Percentiles rank a stretch among this genome's conserved stretches.
phyloP scores from a whole-genome alignment of 345 rosid species.

The Hibiscus tridactylites region DNA sequence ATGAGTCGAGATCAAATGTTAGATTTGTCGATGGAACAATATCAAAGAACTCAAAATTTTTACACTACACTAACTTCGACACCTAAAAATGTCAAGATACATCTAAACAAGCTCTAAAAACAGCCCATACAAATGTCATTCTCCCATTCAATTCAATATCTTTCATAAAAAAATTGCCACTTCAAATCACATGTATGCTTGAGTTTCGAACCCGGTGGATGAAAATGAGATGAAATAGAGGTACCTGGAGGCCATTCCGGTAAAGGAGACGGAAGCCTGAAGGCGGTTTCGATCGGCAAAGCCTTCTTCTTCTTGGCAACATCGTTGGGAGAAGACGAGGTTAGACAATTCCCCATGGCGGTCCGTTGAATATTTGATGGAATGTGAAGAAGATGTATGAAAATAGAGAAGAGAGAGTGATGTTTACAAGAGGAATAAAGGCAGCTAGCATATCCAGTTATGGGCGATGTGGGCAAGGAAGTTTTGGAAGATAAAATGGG shows the following conservation, averaged over 20 bases:
- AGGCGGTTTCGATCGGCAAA: neutral
- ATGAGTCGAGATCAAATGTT: no score
- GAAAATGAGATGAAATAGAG: no score
- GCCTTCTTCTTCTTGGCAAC: neutral
- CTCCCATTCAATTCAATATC: no score
- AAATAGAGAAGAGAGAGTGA: neutral
- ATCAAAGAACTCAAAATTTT: no score
- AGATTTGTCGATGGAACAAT: no score
- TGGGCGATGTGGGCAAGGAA: neutral
- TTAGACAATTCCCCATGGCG: neutral
- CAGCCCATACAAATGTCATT: no score
- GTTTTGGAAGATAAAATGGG: neutral
- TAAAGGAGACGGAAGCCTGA: neutral
- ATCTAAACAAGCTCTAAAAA: no score
- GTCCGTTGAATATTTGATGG: neutral
- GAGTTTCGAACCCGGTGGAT: no score
- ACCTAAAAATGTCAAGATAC: no score
- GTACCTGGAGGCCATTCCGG: slow-evolving; percentile 1
- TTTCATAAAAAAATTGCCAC: no score
- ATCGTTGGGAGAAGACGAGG: neutral
- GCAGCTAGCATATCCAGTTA: neutral
- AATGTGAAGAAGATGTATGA: neutral
- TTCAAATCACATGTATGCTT: no score
- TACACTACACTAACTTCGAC: no score
- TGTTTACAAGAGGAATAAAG: neutral